phyloP scores from a whole-genome alignment of 768 basidiomycete genomes.

The Phaeotremella skinneri region DNA sequence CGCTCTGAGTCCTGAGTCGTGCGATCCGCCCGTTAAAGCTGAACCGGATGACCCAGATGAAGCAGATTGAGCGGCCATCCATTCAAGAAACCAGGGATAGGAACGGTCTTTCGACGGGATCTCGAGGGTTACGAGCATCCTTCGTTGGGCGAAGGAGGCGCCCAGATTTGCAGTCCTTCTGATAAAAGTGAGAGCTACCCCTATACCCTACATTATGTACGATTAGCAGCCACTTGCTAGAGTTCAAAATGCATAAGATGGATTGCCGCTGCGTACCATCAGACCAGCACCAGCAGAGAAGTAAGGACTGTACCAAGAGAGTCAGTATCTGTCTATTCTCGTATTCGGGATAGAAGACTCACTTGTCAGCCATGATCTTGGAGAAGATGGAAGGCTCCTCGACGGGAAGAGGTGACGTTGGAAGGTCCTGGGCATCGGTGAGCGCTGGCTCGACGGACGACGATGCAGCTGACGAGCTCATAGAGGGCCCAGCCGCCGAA shows the following conservation, averaged over 20 bases:
- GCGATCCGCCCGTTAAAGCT: constrained; percentile 25
- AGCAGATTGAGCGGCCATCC: constrained; percentile 77
- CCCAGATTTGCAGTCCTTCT: constrained; percentile 69
- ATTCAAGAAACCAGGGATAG: constrained; percentile 94
- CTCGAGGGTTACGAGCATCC: constrained; percentile 91
- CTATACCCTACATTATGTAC: constrained; percentile 67
- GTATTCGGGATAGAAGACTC: constrained; percentile 6
- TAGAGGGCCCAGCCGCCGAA: constrained; percentile 25
- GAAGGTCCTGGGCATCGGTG: not conserved
- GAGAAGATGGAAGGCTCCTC: constrained; percentile 27
- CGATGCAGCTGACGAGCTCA: not conserved
- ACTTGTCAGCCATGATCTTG: constrained; percentile 47
- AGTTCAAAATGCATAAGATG: constrained; percentile 8
- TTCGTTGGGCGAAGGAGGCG: constrained; percentile 72
- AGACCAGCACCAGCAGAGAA: constrained; percentile 98
- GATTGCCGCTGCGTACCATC: constrained; percentile 64
- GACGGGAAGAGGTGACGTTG: constrained; percentile 12
- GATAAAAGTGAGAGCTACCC: constrained; percentile 74
- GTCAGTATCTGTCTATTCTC: not conserved
- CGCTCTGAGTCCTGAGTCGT: constrained; percentile 10
- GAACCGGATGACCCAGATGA: constrained; percentile 29
- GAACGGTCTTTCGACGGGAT: constrained; percentile 92
- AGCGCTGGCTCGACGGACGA: not conserved
- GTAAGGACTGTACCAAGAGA: constrained; percentile 66
- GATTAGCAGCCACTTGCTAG: not conserved